Evolutionary conservation across 768 basidiomycete genomes (phyloP).

Genomic region (Rhodotorula sphaerocarpa): DNA sequence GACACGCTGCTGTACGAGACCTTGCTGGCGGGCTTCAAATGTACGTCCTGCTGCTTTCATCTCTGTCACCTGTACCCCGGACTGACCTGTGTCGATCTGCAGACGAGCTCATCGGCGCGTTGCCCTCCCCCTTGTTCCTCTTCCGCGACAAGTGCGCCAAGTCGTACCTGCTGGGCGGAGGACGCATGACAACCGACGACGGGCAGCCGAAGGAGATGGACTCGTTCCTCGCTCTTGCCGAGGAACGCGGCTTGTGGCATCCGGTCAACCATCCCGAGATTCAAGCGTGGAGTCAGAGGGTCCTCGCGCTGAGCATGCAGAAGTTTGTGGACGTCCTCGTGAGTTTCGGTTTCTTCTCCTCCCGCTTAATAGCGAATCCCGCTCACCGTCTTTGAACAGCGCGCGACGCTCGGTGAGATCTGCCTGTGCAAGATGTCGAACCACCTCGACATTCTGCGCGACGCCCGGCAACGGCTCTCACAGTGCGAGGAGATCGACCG

Average conservation of each 20-base stretch:
- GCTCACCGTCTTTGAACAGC: conserved; percentile 1
- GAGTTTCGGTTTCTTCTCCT: neutral
- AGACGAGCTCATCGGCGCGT: conserved; percentile 34
- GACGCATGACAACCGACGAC: conserved; percentile 20
- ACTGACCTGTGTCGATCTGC: neutral
- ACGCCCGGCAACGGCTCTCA: conserved; percentile 21
- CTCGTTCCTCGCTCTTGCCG: conserved; percentile 17
- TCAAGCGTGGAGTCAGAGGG: conserved; percentile 28
- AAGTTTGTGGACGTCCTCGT: conserved; percentile 34
- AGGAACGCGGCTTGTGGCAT: conserved; percentile 20
- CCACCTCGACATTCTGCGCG: conserved; percentile 29
- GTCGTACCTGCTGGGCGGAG: conserved; percentile 26
- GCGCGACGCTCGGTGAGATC: conserved; percentile 24
- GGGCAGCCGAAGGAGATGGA: conserved; percentile 31
- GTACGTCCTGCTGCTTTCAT: neutral
- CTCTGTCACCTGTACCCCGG: neutral
- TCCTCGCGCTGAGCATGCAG: conserved; percentile 28
- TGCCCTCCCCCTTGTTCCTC: conserved; percentile 15
- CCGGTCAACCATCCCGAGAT: conserved; percentile 21
- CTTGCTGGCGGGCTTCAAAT: conserved; percentile 28
- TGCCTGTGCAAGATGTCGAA: conserved; percentile 32
- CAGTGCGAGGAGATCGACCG: conserved; percentile 33
- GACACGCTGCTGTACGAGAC: conserved; percentile 32
- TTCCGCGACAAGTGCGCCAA: conserved; percentile 30
- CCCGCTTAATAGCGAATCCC: neutral